Evolutionary conservation across 257 asterid genomes (phyloP).

Genomic region (Pogostemon cablin): DNA sequence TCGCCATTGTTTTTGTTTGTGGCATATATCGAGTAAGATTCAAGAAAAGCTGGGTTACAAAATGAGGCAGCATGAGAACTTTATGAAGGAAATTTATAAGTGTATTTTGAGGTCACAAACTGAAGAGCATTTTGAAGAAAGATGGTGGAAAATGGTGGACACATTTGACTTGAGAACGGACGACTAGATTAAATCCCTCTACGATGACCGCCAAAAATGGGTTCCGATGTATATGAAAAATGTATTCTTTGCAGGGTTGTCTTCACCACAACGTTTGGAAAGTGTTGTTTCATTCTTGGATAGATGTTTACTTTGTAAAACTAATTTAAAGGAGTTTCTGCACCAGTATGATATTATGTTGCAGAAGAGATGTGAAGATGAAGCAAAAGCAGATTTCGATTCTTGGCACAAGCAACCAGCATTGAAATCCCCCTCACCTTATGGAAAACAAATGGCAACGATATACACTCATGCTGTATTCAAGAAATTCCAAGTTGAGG

Average conservation of each 20-base stretch:
- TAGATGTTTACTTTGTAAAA: slow-evolving; percentile 46
- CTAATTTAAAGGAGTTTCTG: slow-evolving; percentile 45
- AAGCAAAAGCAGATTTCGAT: slow-evolving; percentile 51
- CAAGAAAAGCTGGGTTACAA: slow-evolving; percentile 49
- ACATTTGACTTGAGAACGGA: slow-evolving; percentile 49
- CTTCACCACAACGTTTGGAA: slow-evolving; percentile 41
- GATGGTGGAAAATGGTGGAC: slow-evolving; percentile 52
- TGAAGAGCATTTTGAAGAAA: slow-evolving; percentile 46
- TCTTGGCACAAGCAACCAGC: slow-evolving; percentile 45
- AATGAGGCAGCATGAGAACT: slow-evolving; percentile 44
- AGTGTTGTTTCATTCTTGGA: slow-evolving; percentile 40
- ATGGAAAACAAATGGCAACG: slow-evolving; percentile 52
- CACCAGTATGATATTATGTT: slow-evolving; percentile 39
- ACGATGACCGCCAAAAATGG: slow-evolving; percentile 55
- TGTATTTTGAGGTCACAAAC: slow-evolving; percentile 54
- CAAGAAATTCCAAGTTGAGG: slow-evolving; percentile 63
- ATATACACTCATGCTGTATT: slow-evolving; percentile 52
- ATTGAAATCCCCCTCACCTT: slow-evolving; percentile 59
- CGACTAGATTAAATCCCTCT: slow-evolving; percentile 45
- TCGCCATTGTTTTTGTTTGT: slow-evolving; percentile 54
- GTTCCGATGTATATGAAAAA: slow-evolving; percentile 47
- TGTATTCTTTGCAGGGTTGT: slow-evolving; percentile 51
- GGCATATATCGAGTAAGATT: slow-evolving; percentile 51
- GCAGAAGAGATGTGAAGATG: slow-evolving; percentile 52
- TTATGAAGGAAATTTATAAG: slow-evolving; percentile 41